Conservation (phyloP, 192 early-diverging fungal species). For the Helicostylum pulchrum region DNA sequence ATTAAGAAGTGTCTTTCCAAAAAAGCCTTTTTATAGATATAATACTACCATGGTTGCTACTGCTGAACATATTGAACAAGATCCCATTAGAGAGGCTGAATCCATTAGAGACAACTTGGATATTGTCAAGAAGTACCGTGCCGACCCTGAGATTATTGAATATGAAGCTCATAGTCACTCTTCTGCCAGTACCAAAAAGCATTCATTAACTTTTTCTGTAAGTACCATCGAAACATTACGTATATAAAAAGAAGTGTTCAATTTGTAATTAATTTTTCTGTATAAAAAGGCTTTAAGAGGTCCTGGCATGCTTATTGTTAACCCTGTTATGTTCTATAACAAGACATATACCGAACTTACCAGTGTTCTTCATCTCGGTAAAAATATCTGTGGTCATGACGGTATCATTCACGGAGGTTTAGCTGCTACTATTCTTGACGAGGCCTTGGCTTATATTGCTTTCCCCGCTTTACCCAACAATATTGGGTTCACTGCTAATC, state of each 20-base stretch:
- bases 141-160: constrained; percentile 17
- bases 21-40: constrained; percentile 6
- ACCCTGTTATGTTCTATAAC: constrained; percentile 53
- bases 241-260: neutral
- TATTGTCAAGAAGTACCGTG: constrained; percentile 26
- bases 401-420: constrained; percentile 79
- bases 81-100: neutral
- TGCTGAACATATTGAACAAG: neutral
- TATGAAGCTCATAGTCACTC: constrained; percentile 26
- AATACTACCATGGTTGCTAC: neutral
- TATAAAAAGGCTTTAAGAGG: constrained; percentile 41
- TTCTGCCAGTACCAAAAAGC: constrained; percentile 10
- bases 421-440: constrained; percentile 71
- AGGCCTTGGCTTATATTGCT: constrained; percentile 53
- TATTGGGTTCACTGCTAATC: constrained; percentile 70
- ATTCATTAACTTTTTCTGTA: constrained; percentile 34
- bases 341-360: constrained; percentile 43
- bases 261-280: neutral
- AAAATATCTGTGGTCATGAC: constrained; percentile 69
- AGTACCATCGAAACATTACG: neutral
- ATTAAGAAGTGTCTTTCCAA: neutral
- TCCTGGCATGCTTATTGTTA: constrained; percentile 50
- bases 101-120: constrained; percentile 13
- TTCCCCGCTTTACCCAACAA: constrained; percentile 60
- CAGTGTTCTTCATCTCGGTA: constrained; percentile 64